phyloP scores from a whole-genome alignment of 2,329 filamentous ascomycete genomes.

The Ustilaginoidea virens region DNA sequence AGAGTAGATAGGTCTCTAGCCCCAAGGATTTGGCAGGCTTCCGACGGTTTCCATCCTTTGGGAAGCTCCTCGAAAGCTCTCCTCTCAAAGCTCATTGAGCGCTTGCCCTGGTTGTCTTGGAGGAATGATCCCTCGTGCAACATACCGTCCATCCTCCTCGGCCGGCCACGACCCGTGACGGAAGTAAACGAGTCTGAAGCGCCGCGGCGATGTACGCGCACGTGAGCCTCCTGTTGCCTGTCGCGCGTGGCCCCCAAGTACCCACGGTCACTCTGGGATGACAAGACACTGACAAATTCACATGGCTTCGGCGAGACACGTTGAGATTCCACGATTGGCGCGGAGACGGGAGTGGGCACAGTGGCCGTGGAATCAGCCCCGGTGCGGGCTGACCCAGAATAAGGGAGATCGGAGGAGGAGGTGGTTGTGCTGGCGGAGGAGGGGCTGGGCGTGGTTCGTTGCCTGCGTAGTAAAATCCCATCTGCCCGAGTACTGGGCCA shows the following conservation, averaged over 20 bases:
- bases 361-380: conserved; percentile 21
- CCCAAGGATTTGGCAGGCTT: conserved; percentile 33
- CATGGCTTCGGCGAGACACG: conserved; percentile 28
- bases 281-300: conserved; percentile 15
- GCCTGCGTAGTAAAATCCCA: conserved; percentile 29
- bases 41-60: conserved; percentile 35
- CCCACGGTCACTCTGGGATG: conserved; percentile 1
- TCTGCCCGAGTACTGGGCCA: conserved; percentile 26
- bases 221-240: neutral
- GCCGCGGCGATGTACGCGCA: conserved; percentile 30
- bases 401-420: conserved; percentile 21
- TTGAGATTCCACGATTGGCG: conserved; percentile 24
- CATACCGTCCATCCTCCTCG: no score
- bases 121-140: conserved; percentile 15
- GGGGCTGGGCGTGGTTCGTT: conserved; percentile 21
- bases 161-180: conserved; percentile 47
- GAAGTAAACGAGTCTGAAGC: conserved; percentile 38
- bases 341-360: conserved; percentile 33
- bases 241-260: conserved; percentile 7
- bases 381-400: conserved; percentile 28
- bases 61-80: conserved; percentile 47
- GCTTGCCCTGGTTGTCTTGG: conserved; percentile 26
- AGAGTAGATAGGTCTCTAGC: conserved; percentile 33
- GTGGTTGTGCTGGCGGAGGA: no score
- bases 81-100: conserved; percentile 34